Evolutionary conservation across 2,329 filamentous ascomycete genomes (phyloP), one percentile per base, ranked within the genome.

Genomic region (Hymenoscyphus scutula): DNA sequence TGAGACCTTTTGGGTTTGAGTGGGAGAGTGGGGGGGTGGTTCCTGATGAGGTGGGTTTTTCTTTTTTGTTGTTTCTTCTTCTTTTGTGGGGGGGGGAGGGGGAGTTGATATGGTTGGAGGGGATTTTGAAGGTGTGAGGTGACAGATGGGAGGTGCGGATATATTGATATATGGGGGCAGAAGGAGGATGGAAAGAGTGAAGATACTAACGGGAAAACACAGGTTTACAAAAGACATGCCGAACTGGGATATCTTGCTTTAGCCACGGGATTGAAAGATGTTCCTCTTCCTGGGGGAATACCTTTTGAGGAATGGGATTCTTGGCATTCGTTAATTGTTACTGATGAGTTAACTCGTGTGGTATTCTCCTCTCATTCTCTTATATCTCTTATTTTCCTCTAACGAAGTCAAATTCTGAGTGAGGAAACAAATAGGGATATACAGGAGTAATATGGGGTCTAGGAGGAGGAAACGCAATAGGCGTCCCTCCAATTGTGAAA

Each of bases 11-110:
- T 65, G 82, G 82, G 3, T 79, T 86, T 34, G 84, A 88, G 45
- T 90, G 87, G 87, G 88, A 90, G 71, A 79, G 78, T 3, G 81
- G 81, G 2, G 81, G 81, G 1, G 72, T 81, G 60, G 82, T 83
- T 13, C 82, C 82, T 11, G 71, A 74, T 6, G 68, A 74, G 54
- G 81, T 76, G 38, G 72, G 76, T 51, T 71, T 70, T 5, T 68
- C 69, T 23, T 37, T 3, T n/a, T n/a, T n/a, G n/a, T n/a, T 29
- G 6, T 3, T 6, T 29, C 27, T 11, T 37, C 3, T 56, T 45
- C 5, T 11, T 75, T 55, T n/a, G n/a, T n/a, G n/a, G n/a, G n/a
- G n/a, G n/a, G n/a, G n/a, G n/a, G n/a, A n/a, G n/a, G n/a, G 62
- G 69, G 56, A 72, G 7, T 48, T 19, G 25, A 29, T 10, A 17